phyloP scores from a whole-genome alignment of 495 filamentous ascomycete genomes.

The Diplogelasinospora grovesii region DNA sequence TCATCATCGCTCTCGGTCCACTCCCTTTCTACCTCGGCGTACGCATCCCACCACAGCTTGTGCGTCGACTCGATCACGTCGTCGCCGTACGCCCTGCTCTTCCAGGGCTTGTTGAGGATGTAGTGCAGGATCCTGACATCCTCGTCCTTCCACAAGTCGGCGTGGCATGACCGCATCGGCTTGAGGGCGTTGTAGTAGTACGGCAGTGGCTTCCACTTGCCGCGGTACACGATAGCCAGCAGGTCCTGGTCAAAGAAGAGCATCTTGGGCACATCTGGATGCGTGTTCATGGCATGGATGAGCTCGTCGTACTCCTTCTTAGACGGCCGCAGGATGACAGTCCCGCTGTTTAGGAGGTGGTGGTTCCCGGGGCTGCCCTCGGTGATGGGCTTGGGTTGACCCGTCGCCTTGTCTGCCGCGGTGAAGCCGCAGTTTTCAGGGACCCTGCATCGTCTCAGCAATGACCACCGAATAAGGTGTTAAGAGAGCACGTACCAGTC shows the following conservation, averaged over 20 bases:
- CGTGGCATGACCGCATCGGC: conserved; percentile 32
- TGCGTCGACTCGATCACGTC: conserved; percentile 32
- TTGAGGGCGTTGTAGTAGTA: conserved; percentile 35
- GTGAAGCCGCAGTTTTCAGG: conserved; percentile 35
- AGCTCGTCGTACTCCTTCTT: conserved; percentile 25
- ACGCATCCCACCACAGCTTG: conserved; percentile 34
- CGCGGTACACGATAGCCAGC: conserved; percentile 31
- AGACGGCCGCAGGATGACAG: conserved; percentile 30
- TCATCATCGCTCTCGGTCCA: conserved; percentile 22
- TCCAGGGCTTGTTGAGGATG: conserved; percentile 35
- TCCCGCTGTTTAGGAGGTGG: conserved; percentile 36
- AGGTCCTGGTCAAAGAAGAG: conserved; percentile 37
- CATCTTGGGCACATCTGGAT: conserved; percentile 34
- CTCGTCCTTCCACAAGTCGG: conserved; percentile 24
- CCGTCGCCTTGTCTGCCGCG: conserved; percentile 28
- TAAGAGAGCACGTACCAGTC: conserved; percentile 16
- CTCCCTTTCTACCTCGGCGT: conserved; percentile 27
- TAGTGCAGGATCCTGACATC: conserved; percentile 34
- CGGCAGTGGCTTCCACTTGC: conserved; percentile 31
- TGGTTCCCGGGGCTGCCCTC: conserved; percentile 26
- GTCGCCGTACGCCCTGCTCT: conserved; percentile 24
- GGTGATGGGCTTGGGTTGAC: conserved; percentile 27
- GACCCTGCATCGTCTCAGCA: conserved; percentile 15
- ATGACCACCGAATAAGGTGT: not conserved
- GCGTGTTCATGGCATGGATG: conserved; percentile 35